These are phyloP conservation scores for Colletotrichum tanaceti DNA, from an alignment of 2,329 filamentous ascomycete species.

Conservation along the genomic window DNA sequence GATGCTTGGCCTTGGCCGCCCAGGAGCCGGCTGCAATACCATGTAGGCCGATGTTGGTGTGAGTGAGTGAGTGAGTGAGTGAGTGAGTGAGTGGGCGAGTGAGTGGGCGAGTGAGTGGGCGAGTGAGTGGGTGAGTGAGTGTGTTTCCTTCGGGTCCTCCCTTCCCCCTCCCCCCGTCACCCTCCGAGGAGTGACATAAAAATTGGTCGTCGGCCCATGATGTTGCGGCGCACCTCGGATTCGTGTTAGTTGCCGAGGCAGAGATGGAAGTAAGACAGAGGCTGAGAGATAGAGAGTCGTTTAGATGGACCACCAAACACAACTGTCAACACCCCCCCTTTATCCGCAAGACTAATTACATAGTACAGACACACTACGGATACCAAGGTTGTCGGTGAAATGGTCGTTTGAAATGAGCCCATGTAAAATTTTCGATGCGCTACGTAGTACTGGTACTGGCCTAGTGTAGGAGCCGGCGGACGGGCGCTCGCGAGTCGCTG, in stretches of 20 bases:
- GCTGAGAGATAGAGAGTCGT: too few relatives aligned
- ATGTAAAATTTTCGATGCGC: background rate
- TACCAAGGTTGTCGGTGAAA: constrained; percentile 22
- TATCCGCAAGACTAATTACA: too few relatives aligned
- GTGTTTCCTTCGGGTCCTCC: too few relatives aligned
- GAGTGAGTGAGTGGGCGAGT: too few relatives aligned
- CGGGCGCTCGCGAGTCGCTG: background rate
- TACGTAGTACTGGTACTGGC: too few relatives aligned
- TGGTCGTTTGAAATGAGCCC: constrained; percentile 9
- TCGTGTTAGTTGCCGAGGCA: constrained; percentile 23
- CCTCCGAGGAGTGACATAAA: constrained; percentile 18
- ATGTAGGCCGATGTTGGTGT: background rate
- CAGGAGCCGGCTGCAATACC: too few relatives aligned
- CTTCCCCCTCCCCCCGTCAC: constrained; percentile 22
- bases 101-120: too few relatives aligned
- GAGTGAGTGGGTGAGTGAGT: too few relatives aligned
- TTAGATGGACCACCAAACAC: too few relatives aligned
- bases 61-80: too few relatives aligned
- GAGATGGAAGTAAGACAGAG: background rate
- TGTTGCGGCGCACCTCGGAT: constrained; percentile 24
- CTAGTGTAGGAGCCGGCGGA: background rate
- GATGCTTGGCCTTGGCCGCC: background rate
- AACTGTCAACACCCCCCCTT: too few relatives aligned
- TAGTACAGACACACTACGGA: background rate
- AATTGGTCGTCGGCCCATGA: constrained; percentile 28